Base-by-base conservation (phyloP, 2,329 filamentous ascomycete genomes). In the Fusarium irregulare region DNA sequence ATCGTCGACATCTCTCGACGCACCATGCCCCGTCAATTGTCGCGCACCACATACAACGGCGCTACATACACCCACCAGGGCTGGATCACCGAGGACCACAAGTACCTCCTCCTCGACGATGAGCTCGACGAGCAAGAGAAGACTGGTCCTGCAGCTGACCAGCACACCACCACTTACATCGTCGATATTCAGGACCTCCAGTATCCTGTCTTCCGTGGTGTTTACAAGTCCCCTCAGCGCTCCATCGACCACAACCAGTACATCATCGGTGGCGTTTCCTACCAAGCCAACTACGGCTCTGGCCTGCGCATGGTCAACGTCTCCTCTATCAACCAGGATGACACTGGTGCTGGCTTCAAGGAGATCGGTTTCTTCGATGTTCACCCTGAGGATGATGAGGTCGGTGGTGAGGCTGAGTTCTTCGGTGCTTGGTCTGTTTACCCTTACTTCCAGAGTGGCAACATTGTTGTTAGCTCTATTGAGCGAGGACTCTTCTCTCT, bases 71-170 rank as follows among this genome's bases (percentile, higher is more conserved):
- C 60, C 1, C 87, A 89, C 71, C 87, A 89, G 73, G 87, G 86
- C 45, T 85, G 83, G 79, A 76, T 87, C 12, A 79, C 85, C 34
- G 81, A 86, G 73, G 74, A 77, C 16, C 60, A 75, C 78, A 58
- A 82, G 44, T 83, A 83, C 69, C 77, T 77, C 46, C 80, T 87
- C 20, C 77, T 87, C 16, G 85, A 87, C 70, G 85, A 87, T 68
- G 85, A 87, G 73, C 80, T 83, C 25, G 85, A 88, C 71, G 86
- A 88, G 76, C 73, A 78, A 34, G 76, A 83, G n/a, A 70, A 72
- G 20, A 77, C 78, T 13, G 81, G 80, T 10, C 76, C 78, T 2
- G 83, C 79, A 1, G 77, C 77, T 8, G 53, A 75, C 72, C 55
- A 78, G 76, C 81, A 77, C 67, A 83, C 85, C 9, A 83, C 82